Evolutionary conservation across 305 asterid species (phyloP).

Genomic region (Ajuga reptans): DNA sequence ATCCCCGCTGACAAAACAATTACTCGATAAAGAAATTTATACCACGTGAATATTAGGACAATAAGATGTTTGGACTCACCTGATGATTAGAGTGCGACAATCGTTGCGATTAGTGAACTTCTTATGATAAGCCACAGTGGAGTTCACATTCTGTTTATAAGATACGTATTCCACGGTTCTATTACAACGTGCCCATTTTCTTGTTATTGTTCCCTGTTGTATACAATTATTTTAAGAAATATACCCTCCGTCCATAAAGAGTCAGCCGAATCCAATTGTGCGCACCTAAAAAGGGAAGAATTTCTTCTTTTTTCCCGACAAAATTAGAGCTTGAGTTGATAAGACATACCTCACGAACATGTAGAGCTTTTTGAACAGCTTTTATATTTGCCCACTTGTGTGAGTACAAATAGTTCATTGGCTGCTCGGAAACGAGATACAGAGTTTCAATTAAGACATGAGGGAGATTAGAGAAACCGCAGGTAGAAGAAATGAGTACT

Average conservation of each 20-base stretch:
- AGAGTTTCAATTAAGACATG: not conserved
- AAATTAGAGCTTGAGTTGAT: not conserved
- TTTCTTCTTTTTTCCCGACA: too few relatives aligned
- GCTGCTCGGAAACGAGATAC: conserved; percentile 9
- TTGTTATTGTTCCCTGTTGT: not conserved
- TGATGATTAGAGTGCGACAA: not conserved
- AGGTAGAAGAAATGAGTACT: not conserved
- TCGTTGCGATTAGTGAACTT: not conserved
- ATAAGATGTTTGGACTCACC: not conserved
- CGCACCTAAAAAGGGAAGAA: too few relatives aligned
- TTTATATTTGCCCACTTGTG: conserved; percentile 40
- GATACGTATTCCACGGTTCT: not conserved
- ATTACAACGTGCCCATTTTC: not conserved
- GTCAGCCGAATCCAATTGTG: too few relatives aligned
- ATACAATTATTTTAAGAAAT: not conserved
- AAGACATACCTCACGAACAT: conserved; percentile 34
- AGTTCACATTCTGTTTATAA: not conserved
- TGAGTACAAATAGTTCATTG: not conserved
- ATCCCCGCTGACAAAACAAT: not conserved
- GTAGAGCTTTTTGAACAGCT: conserved; percentile 42
- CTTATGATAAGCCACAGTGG: not conserved
- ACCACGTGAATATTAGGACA: too few relatives aligned
- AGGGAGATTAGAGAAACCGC: too few relatives aligned
- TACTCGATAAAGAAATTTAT: too few relatives aligned
- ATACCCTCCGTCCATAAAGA: too few relatives aligned